phyloP scores from a whole-genome alignment of 2,329 filamentous ascomycete species.

The Colletotrichum navitas region DNA sequence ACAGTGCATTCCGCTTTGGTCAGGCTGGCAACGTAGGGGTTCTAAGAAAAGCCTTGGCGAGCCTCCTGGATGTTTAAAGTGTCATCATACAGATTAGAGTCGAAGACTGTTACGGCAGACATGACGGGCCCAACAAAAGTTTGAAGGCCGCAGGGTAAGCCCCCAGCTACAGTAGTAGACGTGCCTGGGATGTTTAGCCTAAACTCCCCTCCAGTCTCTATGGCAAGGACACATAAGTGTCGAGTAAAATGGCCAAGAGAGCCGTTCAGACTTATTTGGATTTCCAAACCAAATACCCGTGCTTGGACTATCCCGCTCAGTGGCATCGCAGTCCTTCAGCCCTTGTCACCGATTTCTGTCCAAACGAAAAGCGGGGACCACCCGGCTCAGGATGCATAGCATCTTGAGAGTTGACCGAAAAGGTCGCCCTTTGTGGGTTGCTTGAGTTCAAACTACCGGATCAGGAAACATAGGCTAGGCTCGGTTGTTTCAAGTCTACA shows the following conservation, averaged over 20 bases:
- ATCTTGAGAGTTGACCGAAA: no score
- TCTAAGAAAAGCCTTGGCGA: no score
- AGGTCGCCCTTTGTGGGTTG: neutral
- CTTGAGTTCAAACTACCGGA: conserved; percentile 3
- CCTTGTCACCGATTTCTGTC: conserved; percentile 9
- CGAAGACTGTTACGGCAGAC: no score
- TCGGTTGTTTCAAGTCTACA: neutral
- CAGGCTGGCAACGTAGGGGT: no score
- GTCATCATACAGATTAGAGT: no score
- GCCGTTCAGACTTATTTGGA: neutral
- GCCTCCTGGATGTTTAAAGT: no score
- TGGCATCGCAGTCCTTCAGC: neutral
- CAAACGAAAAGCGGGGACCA: conserved; percentile 11
- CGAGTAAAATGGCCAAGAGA: neutral
- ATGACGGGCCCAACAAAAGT: no score
- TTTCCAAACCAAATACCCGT: neutral
- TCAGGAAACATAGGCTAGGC: conserved; percentile 3
- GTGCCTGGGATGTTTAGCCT: no score
- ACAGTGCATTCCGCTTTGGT: no score
- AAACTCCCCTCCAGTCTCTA: neutral
- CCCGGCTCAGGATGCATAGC: conserved; percentile 8
- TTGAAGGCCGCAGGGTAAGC: no score
- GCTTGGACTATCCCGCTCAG: conserved; percentile 7
- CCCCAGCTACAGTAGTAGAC: no score
- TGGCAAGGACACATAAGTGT: neutral